Base-by-base conservation (phyloP, 1,284 basidiomycete genomes). In the Tylopilus sp. region DNA sequence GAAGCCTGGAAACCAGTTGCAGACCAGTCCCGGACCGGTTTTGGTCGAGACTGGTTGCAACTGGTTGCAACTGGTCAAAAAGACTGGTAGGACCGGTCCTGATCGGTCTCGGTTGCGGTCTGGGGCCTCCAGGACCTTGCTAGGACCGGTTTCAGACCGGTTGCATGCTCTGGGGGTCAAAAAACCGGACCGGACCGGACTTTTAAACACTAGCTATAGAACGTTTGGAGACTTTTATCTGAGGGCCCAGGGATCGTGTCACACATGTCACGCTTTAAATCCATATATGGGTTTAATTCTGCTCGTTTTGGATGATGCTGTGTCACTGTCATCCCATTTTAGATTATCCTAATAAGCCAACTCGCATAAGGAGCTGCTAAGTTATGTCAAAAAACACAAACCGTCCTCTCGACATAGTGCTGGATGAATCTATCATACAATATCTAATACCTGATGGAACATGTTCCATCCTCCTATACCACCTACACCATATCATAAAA, bases 211-310 rank as follows among this genome's bases (percentile, higher is more conserved):
- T 29, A 29, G 12, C n/a, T n/a, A 19, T 26, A 58, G 24, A 58
- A 61, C 19, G 15, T 61, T 54, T 61, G 53, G 55, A 24, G 60
- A 61, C 60, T 49, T 61, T 61, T 59, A 59, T 24, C 44, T 38
- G 33, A 61, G 54, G 24, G 49, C 54, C 22, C 16, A 26, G 26
- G 60, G 12, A 61, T 61, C 8, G 36, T 52, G 57, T 62, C 57
- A 62, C 53, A 54, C 16, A 32, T 54, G 53, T 54, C 32, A 54
- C 29, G 10, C 53, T 33, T 54, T 54, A 33, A 54, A 54, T 54
- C 9, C 32, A 54, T 32, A 36, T 54, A 18, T 22, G 53, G 53
- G 12, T 36, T 6, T n/a, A 6, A 54, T 33, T 54, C n/a, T 19
- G 19, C 19, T 32, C n/a, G 32, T 16, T 54, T 54, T 54, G 53